Percentiles rank a stretch among this genome's conserved stretches.
Conservation (phyloP, 768 basidiomycete genomes). For the Gloeopeniophorella convolvens region DNA sequence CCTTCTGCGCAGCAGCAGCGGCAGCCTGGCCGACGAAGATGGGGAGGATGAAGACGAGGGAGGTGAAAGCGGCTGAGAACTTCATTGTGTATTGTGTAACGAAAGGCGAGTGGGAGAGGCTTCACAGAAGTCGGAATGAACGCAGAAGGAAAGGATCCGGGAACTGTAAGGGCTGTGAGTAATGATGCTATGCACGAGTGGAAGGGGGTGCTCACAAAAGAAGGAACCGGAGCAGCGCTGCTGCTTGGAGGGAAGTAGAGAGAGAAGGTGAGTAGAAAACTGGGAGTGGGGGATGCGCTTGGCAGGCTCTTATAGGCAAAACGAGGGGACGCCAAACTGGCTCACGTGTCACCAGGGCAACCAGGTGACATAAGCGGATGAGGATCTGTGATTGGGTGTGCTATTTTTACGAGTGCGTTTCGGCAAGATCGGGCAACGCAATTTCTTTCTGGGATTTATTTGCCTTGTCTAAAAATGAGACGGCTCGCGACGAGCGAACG, state of each 20-base stretch:
- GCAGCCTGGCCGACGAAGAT: conserved; percentile 8
- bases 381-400: background rate
- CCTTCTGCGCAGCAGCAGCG: background rate
- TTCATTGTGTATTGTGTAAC: conserved; percentile 16
- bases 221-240: conserved; percentile 46
- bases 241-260: conserved; percentile 34
- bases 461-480: background rate
- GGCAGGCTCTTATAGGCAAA: background rate
- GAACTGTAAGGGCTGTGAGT: conserved; percentile 25
- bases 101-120: conserved; percentile 24
- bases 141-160: conserved; percentile 28
- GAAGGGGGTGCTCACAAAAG: conserved; percentile 22
- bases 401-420: too few relatives aligned
- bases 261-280: conserved; percentile 20
- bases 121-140: conserved; percentile 45
- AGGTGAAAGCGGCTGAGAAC: conserved; percentile 11
- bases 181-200: background rate
- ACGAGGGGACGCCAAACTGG: background rate
- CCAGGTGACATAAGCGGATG: background rate
- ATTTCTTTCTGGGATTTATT: conserved; percentile 23
- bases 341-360: conserved; percentile 6
- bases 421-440: too few relatives aligned
- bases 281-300: background rate
- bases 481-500: too few relatives aligned
- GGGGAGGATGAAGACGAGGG: conserved; percentile 3